Evolutionary conservation across 805 yeast genomes (phyloP), one percentile per base, ranked within the genome.

Genomic region (Candida argentea): DNA sequence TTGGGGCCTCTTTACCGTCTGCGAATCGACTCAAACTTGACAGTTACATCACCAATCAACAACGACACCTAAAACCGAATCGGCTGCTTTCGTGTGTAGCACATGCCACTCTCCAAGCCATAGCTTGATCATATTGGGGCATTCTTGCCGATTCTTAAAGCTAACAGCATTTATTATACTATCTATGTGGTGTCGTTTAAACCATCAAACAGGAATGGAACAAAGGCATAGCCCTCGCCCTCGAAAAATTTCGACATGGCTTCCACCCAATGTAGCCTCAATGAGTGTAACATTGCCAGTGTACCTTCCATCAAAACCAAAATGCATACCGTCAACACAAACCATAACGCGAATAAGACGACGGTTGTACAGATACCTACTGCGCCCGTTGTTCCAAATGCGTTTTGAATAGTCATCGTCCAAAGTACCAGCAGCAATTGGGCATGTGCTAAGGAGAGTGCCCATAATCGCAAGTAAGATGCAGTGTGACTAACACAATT

Each of bases 401-500:
- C 78, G 38, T 75, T 74, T 29, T 73, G 73, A 31, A 91, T 69
- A 2, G 98, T 91, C 99, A 91, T 91, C 21, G 78, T 62, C 98
- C 98, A 89, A 51, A 89, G 64, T 6, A 89, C 98, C n/a, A 81
- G 65, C 1, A 96, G 87, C 44, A 89, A 68, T 62, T 89, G 97
- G 9, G 95, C 93, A 58, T 89, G 98, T 0, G 98, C 98, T 37
- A 89, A 71, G 1, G 97, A 89, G 42, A 89, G 65, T 3, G 98
- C 98, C 98, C 98, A 89, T 40, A 89, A 64, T 57, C 98, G 82
- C 42, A 89, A 66, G 49, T 89, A 89, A 0, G 97, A 89, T 1
- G 98, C 98, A 2, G 98, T 89, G 55, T 89, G 98, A n/a, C 95
- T 84, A 18, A 89, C 95, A 65, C 95, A 83, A 57, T 91, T 91